Evolutionary conservation across 768 basidiomycete species (phyloP).

Genomic region (Russula emetica): DNA sequence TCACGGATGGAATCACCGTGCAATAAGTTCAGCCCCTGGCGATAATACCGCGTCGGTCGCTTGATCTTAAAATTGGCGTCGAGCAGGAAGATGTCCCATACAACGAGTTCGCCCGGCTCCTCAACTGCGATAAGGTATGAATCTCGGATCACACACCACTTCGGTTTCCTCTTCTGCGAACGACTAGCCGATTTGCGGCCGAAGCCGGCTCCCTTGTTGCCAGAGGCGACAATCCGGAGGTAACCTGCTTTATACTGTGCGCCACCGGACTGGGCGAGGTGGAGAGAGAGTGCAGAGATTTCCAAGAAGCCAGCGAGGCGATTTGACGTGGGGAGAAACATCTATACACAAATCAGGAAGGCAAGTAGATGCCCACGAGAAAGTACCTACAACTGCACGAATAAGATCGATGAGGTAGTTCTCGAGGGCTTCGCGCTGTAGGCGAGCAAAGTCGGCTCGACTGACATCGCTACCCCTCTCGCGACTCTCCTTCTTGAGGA

Average conservation of each 20-base stretch:
- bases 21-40: slow-evolving; percentile 73
- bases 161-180: slow-evolving; percentile 56
- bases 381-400: slow-evolving; percentile 70
- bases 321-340: slow-evolving; percentile 93
- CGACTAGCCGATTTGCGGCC: slow-evolving; percentile 62
- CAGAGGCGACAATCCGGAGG: slow-evolving; percentile 54
- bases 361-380: slow-evolving; percentile 5
- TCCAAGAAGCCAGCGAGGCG: slow-evolving; percentile 88
- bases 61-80: slow-evolving; percentile 87
- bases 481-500: slow-evolving; percentile 62
- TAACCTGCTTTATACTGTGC: slow-evolving; percentile 89
- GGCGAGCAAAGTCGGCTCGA: slow-evolving; percentile 70
- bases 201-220: slow-evolving; percentile 51
- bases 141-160: slow-evolving; percentile 92
- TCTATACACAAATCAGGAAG: slow-evolving; percentile 43
- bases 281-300: slow-evolving; percentile 80
- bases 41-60: slow-evolving; percentile 84
- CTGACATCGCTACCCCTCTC: slow-evolving; percentile 49
- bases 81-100: slow-evolving; percentile 92
- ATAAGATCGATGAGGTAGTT: slow-evolving; percentile 85
- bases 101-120: slow-evolving; percentile 82
- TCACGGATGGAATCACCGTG: slow-evolving; percentile 37
- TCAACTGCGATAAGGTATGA: slow-evolving; percentile 84
- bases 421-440: slow-evolving; percentile 80
- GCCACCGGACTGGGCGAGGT: slow-evolving; percentile 76